These are phyloP conservation scores for Claviceps maximensis DNA, from an alignment of 2,329 filamentous ascomycete genomes.

Conservation along the genomic window DNA sequence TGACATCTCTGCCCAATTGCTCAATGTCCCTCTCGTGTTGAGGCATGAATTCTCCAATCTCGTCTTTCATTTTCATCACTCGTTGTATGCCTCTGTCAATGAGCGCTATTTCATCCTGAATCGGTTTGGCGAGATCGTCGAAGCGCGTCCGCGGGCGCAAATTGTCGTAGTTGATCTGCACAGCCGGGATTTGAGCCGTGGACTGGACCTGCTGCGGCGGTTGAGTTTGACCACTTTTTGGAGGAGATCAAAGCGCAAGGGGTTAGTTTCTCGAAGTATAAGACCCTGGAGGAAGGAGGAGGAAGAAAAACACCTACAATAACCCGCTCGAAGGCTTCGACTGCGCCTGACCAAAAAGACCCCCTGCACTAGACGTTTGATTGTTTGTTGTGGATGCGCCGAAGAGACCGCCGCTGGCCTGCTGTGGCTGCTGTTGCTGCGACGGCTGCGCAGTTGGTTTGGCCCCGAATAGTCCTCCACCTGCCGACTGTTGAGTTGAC, in stretches of 20 bases:
- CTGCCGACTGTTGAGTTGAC: slow-evolving; percentile 11
- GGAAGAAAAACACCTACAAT: slow-evolving; percentile 15
- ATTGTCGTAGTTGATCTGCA: slow-evolving; percentile 65
- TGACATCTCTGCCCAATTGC: slow-evolving; percentile 32
- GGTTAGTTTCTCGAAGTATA: not conserved
- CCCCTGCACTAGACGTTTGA: slow-evolving; percentile 9
- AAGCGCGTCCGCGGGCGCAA: slow-evolving; percentile 82
- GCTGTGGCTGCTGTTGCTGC: slow-evolving; percentile 16
- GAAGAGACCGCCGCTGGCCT: slow-evolving; percentile 17
- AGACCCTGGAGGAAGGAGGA: not conserved
- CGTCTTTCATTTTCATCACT: slow-evolving; percentile 65
- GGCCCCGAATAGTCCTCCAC: slow-evolving; percentile 20
- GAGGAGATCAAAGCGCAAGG: too few relatives aligned
- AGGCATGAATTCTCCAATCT: slow-evolving; percentile 57
- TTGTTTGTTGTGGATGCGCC: slow-evolving; percentile 12
- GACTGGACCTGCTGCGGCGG: slow-evolving; percentile 20
- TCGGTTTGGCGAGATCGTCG: slow-evolving; percentile 71
- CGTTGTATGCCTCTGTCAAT: slow-evolving; percentile 71
- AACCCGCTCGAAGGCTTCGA: slow-evolving; percentile 18
- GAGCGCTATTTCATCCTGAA: slow-evolving; percentile 64
- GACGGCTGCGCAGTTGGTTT: slow-evolving; percentile 11
- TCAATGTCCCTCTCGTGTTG: slow-evolving; percentile 37
- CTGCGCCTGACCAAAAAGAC: slow-evolving; percentile 23
- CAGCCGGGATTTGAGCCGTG: slow-evolving; percentile 49
- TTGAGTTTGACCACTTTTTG: slow-evolving; percentile 17